These are phyloP conservation scores for Colletotrichum musae DNA, from an alignment of 2,329 filamentous ascomycete species.

Conservation along the genomic window DNA sequence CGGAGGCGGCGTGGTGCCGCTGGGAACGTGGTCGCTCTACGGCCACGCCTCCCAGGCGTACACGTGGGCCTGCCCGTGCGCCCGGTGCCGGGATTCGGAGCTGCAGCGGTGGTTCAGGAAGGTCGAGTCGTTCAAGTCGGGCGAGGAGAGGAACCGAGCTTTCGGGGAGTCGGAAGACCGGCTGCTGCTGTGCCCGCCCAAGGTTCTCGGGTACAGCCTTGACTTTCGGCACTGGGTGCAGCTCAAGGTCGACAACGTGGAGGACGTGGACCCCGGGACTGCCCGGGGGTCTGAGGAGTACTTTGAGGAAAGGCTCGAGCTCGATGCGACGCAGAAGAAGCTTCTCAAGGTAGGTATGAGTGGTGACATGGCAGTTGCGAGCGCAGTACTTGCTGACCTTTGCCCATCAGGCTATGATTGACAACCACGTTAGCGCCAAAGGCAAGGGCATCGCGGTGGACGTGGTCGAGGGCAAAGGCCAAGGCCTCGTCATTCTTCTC, in stretches of 20 bases:
- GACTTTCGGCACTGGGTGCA: not conserved
- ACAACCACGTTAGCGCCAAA: slow-evolving; percentile 2
- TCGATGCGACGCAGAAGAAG: not conserved
- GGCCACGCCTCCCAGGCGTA: not conserved
- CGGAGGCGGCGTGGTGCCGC: not conserved
- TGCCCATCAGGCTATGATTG: not conserved
- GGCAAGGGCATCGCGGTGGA: slow-evolving; percentile 58
- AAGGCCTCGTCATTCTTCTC: slow-evolving; percentile 54
- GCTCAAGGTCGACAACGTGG: not conserved
- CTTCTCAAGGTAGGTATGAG: slow-evolving; percentile 3
- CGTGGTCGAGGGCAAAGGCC: slow-evolving; percentile 58
- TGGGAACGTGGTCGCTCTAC: not conserved
- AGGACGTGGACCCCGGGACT: not conserved
- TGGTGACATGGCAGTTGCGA: not conserved
- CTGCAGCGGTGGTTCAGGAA: not conserved
- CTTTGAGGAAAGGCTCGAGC: slow-evolving; percentile 4
- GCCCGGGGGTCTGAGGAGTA: not conserved
- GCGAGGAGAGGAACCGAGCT: not conserved
- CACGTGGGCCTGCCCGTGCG: not conserved
- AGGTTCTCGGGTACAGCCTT: slow-evolving; percentile 2
- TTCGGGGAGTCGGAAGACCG: not conserved
- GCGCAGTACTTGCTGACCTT: not conserved
- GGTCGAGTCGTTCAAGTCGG: not conserved
- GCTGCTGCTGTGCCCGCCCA: slow-evolving; percentile 6
- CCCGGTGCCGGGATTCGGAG: not conserved